Percentiles rank a stretch among this genome's conserved stretches.
phyloP scores from a whole-genome alignment of 768 basidiomycete species.

The Lactarius deliciosus region DNA sequence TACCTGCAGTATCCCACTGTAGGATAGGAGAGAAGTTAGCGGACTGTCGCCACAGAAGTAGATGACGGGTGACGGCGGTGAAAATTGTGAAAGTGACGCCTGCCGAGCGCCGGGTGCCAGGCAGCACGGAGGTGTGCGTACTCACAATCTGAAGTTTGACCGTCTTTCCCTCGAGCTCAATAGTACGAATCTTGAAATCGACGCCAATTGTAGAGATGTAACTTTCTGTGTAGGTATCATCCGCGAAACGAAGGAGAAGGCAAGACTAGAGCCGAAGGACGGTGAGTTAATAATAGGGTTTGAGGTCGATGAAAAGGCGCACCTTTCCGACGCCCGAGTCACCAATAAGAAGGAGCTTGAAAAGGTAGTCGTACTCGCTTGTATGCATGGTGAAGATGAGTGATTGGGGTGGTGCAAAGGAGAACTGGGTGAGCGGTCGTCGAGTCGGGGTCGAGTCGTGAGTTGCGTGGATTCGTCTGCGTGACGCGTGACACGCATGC shows the following conservation, averaged over 20 bases:
- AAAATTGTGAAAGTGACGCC: not conserved
- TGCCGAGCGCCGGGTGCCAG: slow-evolving; percentile 6
- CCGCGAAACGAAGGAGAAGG: slow-evolving; percentile 87
- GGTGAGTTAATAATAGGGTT: slow-evolving; percentile 11
- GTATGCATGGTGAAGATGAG: slow-evolving; percentile 65
- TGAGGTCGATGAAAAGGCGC: slow-evolving; percentile 33
- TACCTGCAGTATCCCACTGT: slow-evolving; percentile 98
- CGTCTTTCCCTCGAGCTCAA: slow-evolving; percentile 97
- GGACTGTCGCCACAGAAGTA: slow-evolving; percentile 15
- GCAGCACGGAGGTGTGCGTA: slow-evolving; percentile 22
- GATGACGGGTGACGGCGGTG: not conserved
- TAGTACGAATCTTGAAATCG: slow-evolving; percentile 98
- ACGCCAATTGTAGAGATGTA: slow-evolving; percentile 98
- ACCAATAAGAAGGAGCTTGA: slow-evolving; percentile 93
- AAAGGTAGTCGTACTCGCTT: slow-evolving; percentile 93
- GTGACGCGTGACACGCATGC: slow-evolving; percentile 1
- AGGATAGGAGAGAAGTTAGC: slow-evolving; percentile 27
- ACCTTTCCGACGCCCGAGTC: slow-evolving; percentile 97
- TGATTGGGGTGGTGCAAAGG: slow-evolving; percentile 17
- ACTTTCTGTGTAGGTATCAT: slow-evolving; percentile 96
- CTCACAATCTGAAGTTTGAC: slow-evolving; percentile 98
- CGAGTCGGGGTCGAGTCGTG: slow-evolving; percentile 25
- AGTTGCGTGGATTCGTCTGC: slow-evolving; percentile 32
- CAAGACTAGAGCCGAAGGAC: slow-evolving; percentile 65
- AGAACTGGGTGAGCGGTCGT: slow-evolving; percentile 19